Evolutionary conservation across 306 rosid species (phyloP), one percentile per base, ranked within the genome.

Genomic region (Notholithocarpus densiflorus): DNA sequence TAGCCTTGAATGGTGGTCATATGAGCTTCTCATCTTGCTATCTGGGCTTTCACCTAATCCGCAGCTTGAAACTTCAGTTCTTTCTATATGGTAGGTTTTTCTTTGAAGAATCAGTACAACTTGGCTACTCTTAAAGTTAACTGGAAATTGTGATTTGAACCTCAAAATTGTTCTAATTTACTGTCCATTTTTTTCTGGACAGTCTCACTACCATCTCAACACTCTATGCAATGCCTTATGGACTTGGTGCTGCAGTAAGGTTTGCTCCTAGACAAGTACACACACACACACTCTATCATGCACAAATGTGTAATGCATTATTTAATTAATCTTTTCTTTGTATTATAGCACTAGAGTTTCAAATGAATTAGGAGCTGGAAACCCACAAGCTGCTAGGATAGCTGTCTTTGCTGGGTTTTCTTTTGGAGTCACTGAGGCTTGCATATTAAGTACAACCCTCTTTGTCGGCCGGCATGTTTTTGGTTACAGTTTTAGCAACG

Each of bases 31-130:
- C 23, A 66, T 82, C 20, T 72, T 92, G 81, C 43, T 92, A 20
- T 88, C 97, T 64, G 97, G 98, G 45, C 89, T 92, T 60, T 82
- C 92, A 56, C 94, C 94, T 37, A 90, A 92, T 89, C 97, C 97
- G 9, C 80, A 88, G 84, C 94, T 94, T 59, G 94, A 92, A 82
- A 87, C 97, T 70, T 92, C 97, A 6, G 93, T 92, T 61, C 85
- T 94, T 40, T 89, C 97, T 13, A 82, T 92, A 69, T 89, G 98
- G 98, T 93, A 84, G 45, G 45, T 40, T 40, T 40, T 40, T 8
- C 3, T 40, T 7, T 40, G 0, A 40, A 40, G 45, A 2, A 40
- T 40, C 45, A 40, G 45, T 40, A 40, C 10, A 40, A 40, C 45
- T 40, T 8, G 3, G 0, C 7, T 40, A 40, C 45, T 7, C 0